These are phyloP conservation scores for Yamadazyma pseudoaaseri DNA, from an alignment of 1,139 yeast species.

Conservation along the genomic window DNA sequence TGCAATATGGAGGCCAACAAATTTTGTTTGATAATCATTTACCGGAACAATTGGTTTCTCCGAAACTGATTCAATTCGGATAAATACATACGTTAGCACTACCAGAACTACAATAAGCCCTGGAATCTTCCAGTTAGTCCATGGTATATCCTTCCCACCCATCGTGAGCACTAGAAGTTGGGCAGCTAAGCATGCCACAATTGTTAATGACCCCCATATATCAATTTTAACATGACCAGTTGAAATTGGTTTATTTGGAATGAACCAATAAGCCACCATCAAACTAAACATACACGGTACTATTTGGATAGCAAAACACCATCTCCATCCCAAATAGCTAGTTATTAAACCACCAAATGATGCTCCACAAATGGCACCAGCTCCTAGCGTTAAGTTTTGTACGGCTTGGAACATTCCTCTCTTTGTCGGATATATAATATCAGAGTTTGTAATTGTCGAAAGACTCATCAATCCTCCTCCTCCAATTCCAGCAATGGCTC, in stretches of 20 bases:
- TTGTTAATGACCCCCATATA: constrained; percentile 19
- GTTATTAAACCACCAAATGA: constrained; percentile 25
- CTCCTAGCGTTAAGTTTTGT: constrained; percentile 24
- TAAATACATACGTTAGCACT: constrained; percentile 8
- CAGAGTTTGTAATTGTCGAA: constrained; percentile 29
- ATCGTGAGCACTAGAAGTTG: constrained; percentile 28
- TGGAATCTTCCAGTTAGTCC: constrained; percentile 15
- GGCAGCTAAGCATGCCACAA: constrained; percentile 23
- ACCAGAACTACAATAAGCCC: constrained; percentile 11
- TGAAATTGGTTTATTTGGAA: constrained; percentile 15
- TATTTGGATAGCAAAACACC: constrained; percentile 22
- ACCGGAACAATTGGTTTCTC: constrained; percentile 39
- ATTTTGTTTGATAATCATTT: constrained; percentile 21
- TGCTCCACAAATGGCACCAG: constrained; percentile 26
- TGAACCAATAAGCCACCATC: constrained; percentile 17
- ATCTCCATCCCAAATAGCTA: constrained; percentile 25
- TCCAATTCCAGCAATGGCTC: constrained; percentile 29
- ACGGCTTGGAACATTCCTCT: constrained; percentile 28
- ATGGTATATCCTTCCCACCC: constrained; percentile 22
- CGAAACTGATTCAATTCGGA: constrained; percentile 23
- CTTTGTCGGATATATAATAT: constrained; percentile 23
- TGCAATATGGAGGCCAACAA: constrained; percentile 23
- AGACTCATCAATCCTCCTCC: constrained; percentile 31
- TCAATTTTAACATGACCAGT: constrained; percentile 14
- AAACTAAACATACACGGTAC: constrained; percentile 18